phyloP scores from a whole-genome alignment of 371 early-diverging fungal species.

The Mucor saturninus region DNA sequence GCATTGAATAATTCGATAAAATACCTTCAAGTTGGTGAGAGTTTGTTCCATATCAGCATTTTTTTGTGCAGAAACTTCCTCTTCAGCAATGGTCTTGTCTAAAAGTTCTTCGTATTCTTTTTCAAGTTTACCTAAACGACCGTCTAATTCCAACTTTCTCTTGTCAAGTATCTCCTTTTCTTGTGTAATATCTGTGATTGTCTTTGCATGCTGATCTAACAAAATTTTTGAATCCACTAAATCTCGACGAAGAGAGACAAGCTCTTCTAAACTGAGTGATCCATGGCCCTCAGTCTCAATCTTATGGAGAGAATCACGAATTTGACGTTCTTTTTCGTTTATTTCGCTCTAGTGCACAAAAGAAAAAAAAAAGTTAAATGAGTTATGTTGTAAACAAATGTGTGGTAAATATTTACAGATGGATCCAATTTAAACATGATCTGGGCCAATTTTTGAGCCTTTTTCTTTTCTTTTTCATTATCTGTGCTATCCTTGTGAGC shows the following conservation, averaged over 20 bases:
- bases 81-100: conserved; percentile 93
- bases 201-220: conserved; percentile 71
- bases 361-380: neutral
- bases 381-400: neutral
- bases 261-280: conserved; percentile 70
- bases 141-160: conserved; percentile 79
- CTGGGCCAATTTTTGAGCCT: conserved; percentile 82
- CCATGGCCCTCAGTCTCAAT: conserved; percentile 52
- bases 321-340: conserved; percentile 80
- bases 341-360: conserved; percentile 53
- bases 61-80: conserved; percentile 71
- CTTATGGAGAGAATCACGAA: conserved; percentile 75
- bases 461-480: conserved; percentile 77
- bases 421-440: conserved; percentile 89
- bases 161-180: conserved; percentile 67
- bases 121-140: conserved; percentile 73
- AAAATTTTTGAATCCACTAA: conserved; percentile 73
- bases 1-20: neutral
- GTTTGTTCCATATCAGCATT: conserved; percentile 72
- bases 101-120: conserved; percentile 91
- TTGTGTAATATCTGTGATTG: conserved; percentile 65
- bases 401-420: conserved; percentile 53
- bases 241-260: conserved; percentile 78
- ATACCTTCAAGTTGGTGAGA: conserved; percentile 76
- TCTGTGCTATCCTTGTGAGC: conserved; percentile 59